phyloP scores from a whole-genome alignment of 371 early-diverging fungal species.

The Actinomortierella ambigua region DNA sequence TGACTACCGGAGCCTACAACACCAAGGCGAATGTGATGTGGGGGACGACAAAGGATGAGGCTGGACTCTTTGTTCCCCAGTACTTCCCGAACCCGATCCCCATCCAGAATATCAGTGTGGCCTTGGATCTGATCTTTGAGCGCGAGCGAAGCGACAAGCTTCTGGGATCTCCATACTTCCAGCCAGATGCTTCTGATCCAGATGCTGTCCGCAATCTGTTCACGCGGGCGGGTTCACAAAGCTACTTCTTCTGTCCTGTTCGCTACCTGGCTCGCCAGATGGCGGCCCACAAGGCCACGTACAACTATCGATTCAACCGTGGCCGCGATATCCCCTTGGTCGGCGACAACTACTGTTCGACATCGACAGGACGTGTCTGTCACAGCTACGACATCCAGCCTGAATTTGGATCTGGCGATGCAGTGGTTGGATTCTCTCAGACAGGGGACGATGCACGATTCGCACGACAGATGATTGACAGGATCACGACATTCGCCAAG shows the following conservation, averaged over 20 bases:
- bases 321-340: slow-evolving; percentile 29
- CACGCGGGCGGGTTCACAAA: slow-evolving; percentile 20
- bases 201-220: slow-evolving; percentile 24
- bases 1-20: slow-evolving; percentile 27
- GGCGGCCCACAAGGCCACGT: slow-evolving; percentile 17
- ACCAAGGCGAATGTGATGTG: slow-evolving; percentile 44
- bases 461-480: slow-evolving; percentile 34
- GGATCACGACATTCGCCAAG: slow-evolving; percentile 36
- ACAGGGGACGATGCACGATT: slow-evolving; percentile 34
- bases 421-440: slow-evolving; percentile 7
- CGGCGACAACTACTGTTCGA: slow-evolving; percentile 12
- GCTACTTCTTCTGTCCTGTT: slow-evolving; percentile 36
- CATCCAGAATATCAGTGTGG: slow-evolving; percentile 2
- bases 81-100: slow-evolving; percentile 31
- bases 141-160: slow-evolving; percentile 8
- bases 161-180: slow-evolving; percentile 18
- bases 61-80: slow-evolving; percentile 27
- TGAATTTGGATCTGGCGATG: slow-evolving; percentile 15
- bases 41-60: slow-evolving; percentile 40
- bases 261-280: slow-evolving; percentile 26
- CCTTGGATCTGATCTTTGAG: slow-evolving; percentile 17
- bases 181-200: slow-evolving; percentile 14
- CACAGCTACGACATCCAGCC: slow-evolving; percentile 27
- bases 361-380: slow-evolving; percentile 27
- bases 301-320: slow-evolving; percentile 38